Base-by-base conservation (phyloP, 768 basidiomycete species). In the Mrakia hoshinonis region DNA sequence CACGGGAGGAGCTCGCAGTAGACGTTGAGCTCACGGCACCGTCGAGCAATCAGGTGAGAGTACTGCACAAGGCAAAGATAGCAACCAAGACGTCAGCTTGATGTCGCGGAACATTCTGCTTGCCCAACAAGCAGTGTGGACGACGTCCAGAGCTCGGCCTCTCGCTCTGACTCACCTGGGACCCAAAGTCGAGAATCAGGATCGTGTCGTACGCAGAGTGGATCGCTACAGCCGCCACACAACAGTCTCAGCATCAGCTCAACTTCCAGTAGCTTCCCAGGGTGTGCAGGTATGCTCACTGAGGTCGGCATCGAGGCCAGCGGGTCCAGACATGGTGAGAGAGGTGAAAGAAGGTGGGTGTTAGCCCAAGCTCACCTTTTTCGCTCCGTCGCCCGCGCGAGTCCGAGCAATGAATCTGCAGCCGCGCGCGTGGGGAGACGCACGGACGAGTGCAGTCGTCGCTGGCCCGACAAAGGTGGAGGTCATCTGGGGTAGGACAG, bases 1-100 rank as follows among this genome's bases (percentile, higher is more conserved):
- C 96, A 99, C 31, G 96, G 92, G 85, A 96, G 86, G 77, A 99
- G 84, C 82, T 99, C 96, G 65, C 95, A 95, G 78, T 98, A 98
- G 68, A 99, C 92, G 68, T 92, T 91, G 77, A 93, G 85, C 80
- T 99, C 96, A 78, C 96, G 88, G 85, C 95, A 97, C 86, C 96
- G 85, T 78, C 96, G 83, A 9, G 94, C 96, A 80, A 98, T 98
- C 74, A 99, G 83, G 83, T 98, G 96, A 75, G 94, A 94, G 81
- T 95, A 95, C 92, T 95, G 79, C 74, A 29, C 15, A 47, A n/a
- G n/a, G 5, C 9, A 6, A 48, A 18, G 36, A 29, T 7, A 58
- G n/a, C 18, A 3, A 36, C 31, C 36, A 38, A 36, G 38, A 7
- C 5, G 39, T n/a, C n/a, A n/a, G n/a, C n/a, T n/a, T n/a, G n/a